A percentile compares a stretch with the other conserved stretches of the same genome.
phyloP scores from a whole-genome alignment of 2,329 filamentous ascomycete genomes.

The Cylindrodendrum hubeiense region DNA sequence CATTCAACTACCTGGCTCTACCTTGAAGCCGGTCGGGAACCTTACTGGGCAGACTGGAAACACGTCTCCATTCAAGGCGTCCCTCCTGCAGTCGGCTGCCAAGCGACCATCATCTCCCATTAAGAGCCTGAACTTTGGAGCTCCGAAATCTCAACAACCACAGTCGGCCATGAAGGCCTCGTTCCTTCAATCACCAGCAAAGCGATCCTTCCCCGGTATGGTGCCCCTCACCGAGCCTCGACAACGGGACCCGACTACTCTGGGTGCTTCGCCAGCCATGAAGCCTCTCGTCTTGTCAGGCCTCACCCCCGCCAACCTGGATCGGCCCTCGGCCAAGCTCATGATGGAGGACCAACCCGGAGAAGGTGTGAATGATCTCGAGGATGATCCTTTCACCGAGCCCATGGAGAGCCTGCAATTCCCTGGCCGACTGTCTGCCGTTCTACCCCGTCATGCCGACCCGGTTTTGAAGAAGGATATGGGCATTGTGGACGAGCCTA shows the following conservation, averaged over 20 bases:
- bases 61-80: conserved; percentile 54
- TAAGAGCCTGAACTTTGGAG: conserved; percentile 51
- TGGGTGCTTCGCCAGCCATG: conserved; percentile 50
- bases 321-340: conserved; percentile 52
- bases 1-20: conserved; percentile 49
- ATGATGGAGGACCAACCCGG: conserved; percentile 50
- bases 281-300: conserved; percentile 52
- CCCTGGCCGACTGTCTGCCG: conserved; percentile 59
- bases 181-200: conserved; percentile 64
- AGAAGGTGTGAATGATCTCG: conserved; percentile 35
- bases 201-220: conserved; percentile 54
- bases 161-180: conserved; percentile 59
- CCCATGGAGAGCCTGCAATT: conserved; percentile 54
- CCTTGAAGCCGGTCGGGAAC: conserved; percentile 43
- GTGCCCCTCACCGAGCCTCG: conserved; percentile 48
- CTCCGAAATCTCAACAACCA: conserved; percentile 44
- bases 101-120: conserved; percentile 62
- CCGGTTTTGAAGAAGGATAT: conserved; percentile 51
- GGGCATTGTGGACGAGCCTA: conserved; percentile 47
- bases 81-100: conserved; percentile 63
- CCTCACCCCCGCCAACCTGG: conserved; percentile 40
- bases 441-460: conserved; percentile 58
- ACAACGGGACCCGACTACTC: conserved; percentile 28
- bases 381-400: conserved; percentile 50
- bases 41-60: conserved; percentile 29